Evolutionary conservation across 2,329 filamentous ascomycete species (phyloP).

Genomic region (Acrodontium crateriforme): DNA sequence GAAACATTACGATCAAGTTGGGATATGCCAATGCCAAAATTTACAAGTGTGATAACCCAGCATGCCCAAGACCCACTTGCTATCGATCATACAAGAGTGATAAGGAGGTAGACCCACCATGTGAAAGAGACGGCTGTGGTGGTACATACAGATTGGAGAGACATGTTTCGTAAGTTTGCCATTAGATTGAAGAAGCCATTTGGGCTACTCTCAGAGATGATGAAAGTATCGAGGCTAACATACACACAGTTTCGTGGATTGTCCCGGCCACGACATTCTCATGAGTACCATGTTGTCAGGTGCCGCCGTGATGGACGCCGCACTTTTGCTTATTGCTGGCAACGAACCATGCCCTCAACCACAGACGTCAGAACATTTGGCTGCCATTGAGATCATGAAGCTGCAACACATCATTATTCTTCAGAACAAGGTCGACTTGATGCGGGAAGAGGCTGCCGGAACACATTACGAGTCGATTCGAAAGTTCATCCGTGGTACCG

Average conservation of each 20-base stretch:
- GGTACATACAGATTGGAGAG: conserved; percentile 79
- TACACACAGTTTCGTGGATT: conserved; percentile 66
- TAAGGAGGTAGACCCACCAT: conserved; percentile 94
- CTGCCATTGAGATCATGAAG: conserved; percentile 99
- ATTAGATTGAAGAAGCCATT: background rate
- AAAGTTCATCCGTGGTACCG: conserved; percentile 96
- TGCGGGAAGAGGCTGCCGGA: conserved; percentile 87
- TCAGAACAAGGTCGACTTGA: conserved; percentile 98
- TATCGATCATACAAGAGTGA: conserved; percentile 97
- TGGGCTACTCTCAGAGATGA: background rate
- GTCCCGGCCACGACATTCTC: conserved; percentile 99
- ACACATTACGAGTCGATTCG: conserved; percentile 94
- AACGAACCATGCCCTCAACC: conserved; percentile 98
- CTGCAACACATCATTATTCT: conserved; percentile 98
- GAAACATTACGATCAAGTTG: conserved; percentile 99
- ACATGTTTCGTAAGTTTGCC: conserved; percentile 83
- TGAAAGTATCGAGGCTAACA: background rate
- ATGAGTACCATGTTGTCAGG: conserved; percentile 99
- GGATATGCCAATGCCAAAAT: conserved; percentile 99
- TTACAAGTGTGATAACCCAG: conserved; percentile 90
- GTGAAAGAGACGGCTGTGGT: conserved; percentile 80
- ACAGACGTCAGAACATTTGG: conserved; percentile 96
- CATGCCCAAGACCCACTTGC: conserved; percentile 87
- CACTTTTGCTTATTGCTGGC: conserved; percentile 86
- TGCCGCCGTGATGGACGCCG: conserved; percentile 98